Percentiles rank a stretch among this genome's conserved stretches.
These are phyloP conservation scores for Ustilago sp. DNA, from an alignment of 1,284 basidiomycete species.

Conservation along the genomic window DNA sequence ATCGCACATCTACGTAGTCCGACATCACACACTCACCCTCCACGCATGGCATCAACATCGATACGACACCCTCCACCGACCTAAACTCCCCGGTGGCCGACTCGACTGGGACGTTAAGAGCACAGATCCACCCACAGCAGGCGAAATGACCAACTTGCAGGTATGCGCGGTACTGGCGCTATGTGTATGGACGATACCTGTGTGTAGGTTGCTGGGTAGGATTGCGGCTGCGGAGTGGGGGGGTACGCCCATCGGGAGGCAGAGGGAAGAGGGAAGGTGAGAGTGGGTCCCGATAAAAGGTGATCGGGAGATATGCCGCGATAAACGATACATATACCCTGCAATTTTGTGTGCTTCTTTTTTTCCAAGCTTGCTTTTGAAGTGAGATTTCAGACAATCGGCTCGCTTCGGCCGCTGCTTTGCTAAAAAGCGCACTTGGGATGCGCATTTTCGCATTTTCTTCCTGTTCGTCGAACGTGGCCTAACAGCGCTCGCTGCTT, in stretches of 20 bases:
- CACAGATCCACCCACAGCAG: constrained; percentile 8
- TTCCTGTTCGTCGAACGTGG: neutral
- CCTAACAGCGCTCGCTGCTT: neutral
- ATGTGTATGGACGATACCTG: constrained; percentile 43
- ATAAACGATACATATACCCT: neutral
- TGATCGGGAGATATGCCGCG: constrained; percentile 2
- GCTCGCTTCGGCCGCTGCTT: constrained; percentile 27
- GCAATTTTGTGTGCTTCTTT: constrained; percentile 7
- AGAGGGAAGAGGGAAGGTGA: neutral
- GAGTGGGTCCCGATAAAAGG: neutral
- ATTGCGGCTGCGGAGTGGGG: constrained; percentile 48
- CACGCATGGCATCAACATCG: constrained; percentile 43
- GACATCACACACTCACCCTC: constrained; percentile 32
- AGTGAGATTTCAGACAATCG: constrained; percentile 10
- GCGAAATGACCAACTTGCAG: constrained; percentile 41
- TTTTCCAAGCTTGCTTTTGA: neutral
- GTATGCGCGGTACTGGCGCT: constrained; percentile 39
- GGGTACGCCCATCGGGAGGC: neutral
- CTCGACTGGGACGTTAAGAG: constrained; percentile 46
- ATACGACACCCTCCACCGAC: constrained; percentile 34
- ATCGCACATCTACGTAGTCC: constrained; percentile 35
- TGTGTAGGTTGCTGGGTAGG: constrained; percentile 41
- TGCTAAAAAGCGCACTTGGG: constrained; percentile 20
- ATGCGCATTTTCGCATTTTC: neutral
- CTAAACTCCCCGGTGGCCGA: constrained; percentile 33